Evolutionary conservation across 1,284 basidiomycete genomes (phyloP), one percentile per base, ranked within the genome.

Genomic region (Ceratobasidium sp.): DNA sequence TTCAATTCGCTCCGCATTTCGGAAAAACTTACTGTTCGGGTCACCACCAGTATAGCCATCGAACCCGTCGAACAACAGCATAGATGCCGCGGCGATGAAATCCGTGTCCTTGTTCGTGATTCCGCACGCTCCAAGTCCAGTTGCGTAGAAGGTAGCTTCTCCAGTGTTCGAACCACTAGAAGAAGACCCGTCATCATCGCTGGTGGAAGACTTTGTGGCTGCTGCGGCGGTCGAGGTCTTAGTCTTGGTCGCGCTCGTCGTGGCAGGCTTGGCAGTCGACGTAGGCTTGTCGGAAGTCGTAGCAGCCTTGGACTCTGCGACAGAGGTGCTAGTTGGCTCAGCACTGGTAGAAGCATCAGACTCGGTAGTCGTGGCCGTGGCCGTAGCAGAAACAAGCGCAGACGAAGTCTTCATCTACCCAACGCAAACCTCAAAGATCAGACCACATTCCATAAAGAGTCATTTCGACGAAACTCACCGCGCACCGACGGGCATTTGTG

Each of bases 71-170:
- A 87, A 93, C 6, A 92, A 80, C 0, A 80, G 31, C 2, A 87
- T 77, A 14, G 90, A 89, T 62, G 90, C 88, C 2, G 92, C 92
- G 57, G 82, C 88, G 72, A 93, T 91, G 79, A 80, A 78, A n/a
- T 93, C 84, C 1, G 47, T 74, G 79, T 89, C 86, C 0, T 45
- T 82, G 83, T 90, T 91, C 66, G 83, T 85, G 78, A 87, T 85
- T 59, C 92, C 92, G 80, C 92, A 93, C 11, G 92, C 88, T 67
- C 90, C 91, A 47, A 93, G 86, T 73, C 91, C 92, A 71, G 88
- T 82, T 0, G 77, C 78, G 77, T 89, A 93, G 80, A 79, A 91
- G 22, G 90, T 91, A 63, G 84, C 87, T 19, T 75, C 47, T 11
- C 74, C 74, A 36, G 66, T 75, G 29, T 47, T 59, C 8, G 74